These are phyloP conservation scores for Neofusicoccum cordaticola DNA, from an alignment of 2,329 filamentous ascomycete species.

Conservation along the genomic window DNA sequence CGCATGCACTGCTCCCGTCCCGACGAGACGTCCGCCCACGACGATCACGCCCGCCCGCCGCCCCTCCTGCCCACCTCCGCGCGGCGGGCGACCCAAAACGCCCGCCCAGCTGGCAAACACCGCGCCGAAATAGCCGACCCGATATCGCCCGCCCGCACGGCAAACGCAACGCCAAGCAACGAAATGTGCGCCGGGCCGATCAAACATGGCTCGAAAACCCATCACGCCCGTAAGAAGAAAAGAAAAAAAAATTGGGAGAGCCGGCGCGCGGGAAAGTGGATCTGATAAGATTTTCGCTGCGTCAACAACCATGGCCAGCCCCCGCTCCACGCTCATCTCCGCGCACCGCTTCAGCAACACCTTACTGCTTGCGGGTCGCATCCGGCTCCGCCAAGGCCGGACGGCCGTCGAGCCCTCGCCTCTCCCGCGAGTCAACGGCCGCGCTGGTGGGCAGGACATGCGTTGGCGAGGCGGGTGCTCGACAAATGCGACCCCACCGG, in stretches of 20 bases:
- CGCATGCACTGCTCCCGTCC: too few species aligned
- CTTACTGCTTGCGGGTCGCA: neutral
- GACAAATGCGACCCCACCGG: neutral
- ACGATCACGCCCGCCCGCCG: neutral
- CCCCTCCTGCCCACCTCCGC: too few species aligned
- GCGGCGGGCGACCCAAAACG: neutral
- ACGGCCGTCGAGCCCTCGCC: too few species aligned
- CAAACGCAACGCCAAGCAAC: neutral
- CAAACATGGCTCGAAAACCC: neutral
- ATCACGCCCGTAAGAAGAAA: neutral
- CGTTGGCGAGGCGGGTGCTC: neutral
- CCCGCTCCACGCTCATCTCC: neutral
- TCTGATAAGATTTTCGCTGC: conserved; percentile 9
- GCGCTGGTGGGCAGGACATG: neutral
- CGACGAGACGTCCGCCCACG: neutral
- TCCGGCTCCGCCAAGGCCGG: neutral
- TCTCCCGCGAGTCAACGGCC: neutral
- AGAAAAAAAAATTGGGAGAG: too few species aligned
- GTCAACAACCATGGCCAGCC: neutral
- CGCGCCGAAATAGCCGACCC: conserved; percentile 8
- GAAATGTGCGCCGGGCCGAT: neutral
- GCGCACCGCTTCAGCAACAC: neutral
- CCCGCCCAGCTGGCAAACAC: neutral
- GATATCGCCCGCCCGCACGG: conserved; percentile 1
- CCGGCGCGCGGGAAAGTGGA: neutral